Evolutionary conservation across 805 yeast species (phyloP).

Genomic region (Pichia deserticola): DNA sequence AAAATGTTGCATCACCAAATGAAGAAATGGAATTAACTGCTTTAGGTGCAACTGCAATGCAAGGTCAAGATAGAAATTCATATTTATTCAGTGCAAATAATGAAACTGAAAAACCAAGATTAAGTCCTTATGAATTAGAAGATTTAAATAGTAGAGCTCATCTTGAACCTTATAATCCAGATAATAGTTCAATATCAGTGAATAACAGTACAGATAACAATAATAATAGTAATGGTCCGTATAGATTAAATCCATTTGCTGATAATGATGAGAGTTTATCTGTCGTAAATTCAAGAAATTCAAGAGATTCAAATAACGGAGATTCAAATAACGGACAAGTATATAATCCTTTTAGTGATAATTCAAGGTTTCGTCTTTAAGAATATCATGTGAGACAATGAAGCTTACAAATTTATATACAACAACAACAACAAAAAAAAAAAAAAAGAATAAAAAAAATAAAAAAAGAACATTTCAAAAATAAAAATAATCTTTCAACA

Average conservation of each 20-base stretch:
- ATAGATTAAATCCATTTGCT: conserved; percentile 10
- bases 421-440: no score
- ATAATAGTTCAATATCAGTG: not conserved
- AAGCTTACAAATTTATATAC: no score
- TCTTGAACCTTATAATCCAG: conserved; percentile 5
- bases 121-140: conserved; percentile 5
- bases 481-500: no score
- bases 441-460: no score
- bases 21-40: conserved; percentile 63
- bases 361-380: not conserved
- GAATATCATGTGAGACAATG: not conserved
- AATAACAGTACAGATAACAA: no score
- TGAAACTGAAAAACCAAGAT: conserved; percentile 2
- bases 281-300: not conserved
- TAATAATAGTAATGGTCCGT: no score
- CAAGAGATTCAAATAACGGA: not conserved
- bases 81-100: conserved; percentile 1
- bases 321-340: not conserved
- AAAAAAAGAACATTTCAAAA: no score
- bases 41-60: conserved; percentile 62
- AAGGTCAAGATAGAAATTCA: conserved; percentile 43
- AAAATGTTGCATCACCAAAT: conserved; percentile 32
- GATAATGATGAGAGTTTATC: not conserved
- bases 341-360: conserved; percentile 3
- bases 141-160: conserved; percentile 2